Evolutionary conservation across 108 stramenopile species (phyloP), one percentile per base, ranked within the genome.

Genomic region (Cyclotella atomus): DNA sequence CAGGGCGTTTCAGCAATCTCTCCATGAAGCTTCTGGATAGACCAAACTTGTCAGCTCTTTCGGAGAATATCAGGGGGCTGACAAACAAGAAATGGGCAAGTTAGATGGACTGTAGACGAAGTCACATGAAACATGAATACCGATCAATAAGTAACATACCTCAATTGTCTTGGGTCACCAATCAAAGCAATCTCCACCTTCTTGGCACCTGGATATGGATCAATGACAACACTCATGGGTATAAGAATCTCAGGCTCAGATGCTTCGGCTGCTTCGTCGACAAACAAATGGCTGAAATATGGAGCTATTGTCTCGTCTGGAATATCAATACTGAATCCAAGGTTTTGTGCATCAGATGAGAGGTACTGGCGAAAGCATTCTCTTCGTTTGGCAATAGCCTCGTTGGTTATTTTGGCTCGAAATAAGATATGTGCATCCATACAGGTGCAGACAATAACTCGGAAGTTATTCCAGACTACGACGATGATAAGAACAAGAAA

Each of bases 231-330:
- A 28, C 84, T 85, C 21, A 92, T 27, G 4, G 91, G 88, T 54
- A 85, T 81, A 14, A 88, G 49, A 10, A 77, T 70, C 63, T 92
- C 91, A 16, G 91, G 87, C 55, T 92, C 91, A 12, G 84, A 89
- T n/a, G 91, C 91, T 81, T 92, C 88, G 0, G 88, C 87, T 19
- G 91, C 87, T 62, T 92, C 91, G 43, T 92, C 91, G 23, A 92
- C 66, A 54, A 89, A 92, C 29, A 92, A 75, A 75, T 92, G 91
- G 8, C 85, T 84, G 50, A 92, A 92, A 53, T 83, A 86, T 4
- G 87, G 85, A 10, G 70, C 59, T 7, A 68, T 60, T 16, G 45
- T 54, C 1, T 19, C n/a, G 47, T 76, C 79, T 15, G 55, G 56
- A 15, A 73, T 21, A 3, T 24, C 54, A 46, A 77, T 77, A 17